These are phyloP conservation scores for Euphorbia corollata DNA, from an alignment of 441 rosid species.

Conservation along the genomic window DNA sequence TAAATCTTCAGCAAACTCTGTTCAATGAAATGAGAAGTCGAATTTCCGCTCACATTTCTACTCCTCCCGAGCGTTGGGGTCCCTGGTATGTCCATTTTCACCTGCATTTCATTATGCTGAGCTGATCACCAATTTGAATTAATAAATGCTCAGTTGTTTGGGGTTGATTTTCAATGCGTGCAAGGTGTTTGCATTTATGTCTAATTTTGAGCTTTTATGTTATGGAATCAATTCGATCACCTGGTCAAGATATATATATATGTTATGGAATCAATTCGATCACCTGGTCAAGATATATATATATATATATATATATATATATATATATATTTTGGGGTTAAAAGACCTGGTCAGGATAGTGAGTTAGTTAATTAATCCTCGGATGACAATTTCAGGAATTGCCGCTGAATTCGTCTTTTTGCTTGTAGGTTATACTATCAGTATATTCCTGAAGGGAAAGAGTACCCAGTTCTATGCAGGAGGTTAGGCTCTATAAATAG, in stretches of 20 bases:
- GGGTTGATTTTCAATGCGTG: neutral
- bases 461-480: conserved; percentile 74
- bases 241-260: neutral
- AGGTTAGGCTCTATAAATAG: conserved; percentile 29
- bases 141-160: neutral
- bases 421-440: conserved; percentile 65
- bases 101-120: conserved; percentile 2
- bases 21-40: conserved; percentile 60
- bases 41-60: conserved; percentile 43
- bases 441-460: conserved; percentile 72
- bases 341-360: neutral
- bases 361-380: too few species aligned
- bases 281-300: neutral
- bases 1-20: conserved; percentile 37
- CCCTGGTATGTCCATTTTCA: conserved; percentile 48
- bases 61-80: conserved; percentile 83
- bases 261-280: neutral
- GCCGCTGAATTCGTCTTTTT: conserved; percentile 4
- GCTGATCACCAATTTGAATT: neutral
- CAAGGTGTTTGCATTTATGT: conserved; percentile 1
- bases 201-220: too few species aligned
- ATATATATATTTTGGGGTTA: too few species aligned
- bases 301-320: too few species aligned
- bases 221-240: neutral
- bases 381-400: neutral